These are phyloP conservation scores for Rhodosporidiobolus odoratus DNA, from an alignment of 768 basidiomycete species.

Conservation along the genomic window DNA sequence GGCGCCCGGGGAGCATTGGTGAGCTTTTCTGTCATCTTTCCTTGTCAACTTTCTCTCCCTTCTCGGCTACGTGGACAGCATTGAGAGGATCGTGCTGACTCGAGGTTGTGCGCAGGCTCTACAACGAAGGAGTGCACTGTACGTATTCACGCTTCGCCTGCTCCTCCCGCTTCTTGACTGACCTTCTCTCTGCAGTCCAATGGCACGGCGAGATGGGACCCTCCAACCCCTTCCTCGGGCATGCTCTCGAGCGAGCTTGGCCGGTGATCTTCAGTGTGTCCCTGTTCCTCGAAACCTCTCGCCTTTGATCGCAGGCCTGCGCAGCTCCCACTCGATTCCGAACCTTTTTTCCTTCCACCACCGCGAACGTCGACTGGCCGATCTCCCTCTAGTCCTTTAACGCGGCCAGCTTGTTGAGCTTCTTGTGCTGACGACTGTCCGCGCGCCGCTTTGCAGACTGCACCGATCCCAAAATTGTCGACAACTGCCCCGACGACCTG, in stretches of 20 bases:
- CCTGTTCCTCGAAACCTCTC: neutral
- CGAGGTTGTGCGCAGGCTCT: neutral
- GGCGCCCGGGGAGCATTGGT: conserved; percentile 24
- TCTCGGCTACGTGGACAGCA: neutral
- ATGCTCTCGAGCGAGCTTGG: conserved; percentile 18
- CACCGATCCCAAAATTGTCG: conserved; percentile 4
- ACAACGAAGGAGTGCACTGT: conserved; percentile 3
- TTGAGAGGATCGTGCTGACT: neutral
- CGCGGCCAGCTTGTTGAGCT: neutral
- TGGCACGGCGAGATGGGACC: neutral
- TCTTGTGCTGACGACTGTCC: neutral
- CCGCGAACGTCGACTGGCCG: neutral
- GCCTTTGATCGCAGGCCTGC: too few species aligned
- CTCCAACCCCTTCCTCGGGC: conserved; percentile 9
- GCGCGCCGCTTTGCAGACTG: conserved; percentile 3
- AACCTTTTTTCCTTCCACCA: neutral
- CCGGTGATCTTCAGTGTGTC: conserved; percentile 19
- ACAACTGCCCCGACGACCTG: conserved; percentile 2
- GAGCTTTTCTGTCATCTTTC: neutral
- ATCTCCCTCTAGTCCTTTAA: neutral
- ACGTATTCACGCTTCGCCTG: neutral
- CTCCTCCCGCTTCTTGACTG: neutral
- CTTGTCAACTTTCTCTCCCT: neutral
- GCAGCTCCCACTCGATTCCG: neutral
- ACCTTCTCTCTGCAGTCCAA: neutral